Evolutionary conservation across 2,329 filamentous ascomycete species (phyloP), one percentile per base, ranked within the genome.

Genomic region (Ampelomyces quisqualis): DNA sequence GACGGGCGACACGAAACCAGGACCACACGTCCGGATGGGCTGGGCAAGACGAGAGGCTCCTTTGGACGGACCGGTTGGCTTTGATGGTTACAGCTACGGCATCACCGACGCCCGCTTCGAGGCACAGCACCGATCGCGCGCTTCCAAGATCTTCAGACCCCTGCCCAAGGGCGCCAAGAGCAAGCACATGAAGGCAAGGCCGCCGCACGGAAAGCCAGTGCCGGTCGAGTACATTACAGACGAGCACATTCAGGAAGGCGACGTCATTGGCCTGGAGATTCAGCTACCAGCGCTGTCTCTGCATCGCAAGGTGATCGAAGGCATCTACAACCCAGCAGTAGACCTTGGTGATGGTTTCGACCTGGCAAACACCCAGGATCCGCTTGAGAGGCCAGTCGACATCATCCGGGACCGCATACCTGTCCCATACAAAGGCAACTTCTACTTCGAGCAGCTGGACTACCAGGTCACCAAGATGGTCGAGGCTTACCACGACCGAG

Each of bases 371-470:
- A 37, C 55, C 14, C 49, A 47, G 29, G 68, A 70, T 10, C 62
- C 65, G 2, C 55, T 60, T 21, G 75, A 78, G 1, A 76, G 78
- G n/a, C 79, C 79, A 0, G 72, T 81, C 11, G 93, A 97, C 66
- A 86, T 97, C 48, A 88, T 98, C 45, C 88, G 94, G 48, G 94
- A 98, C 68, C 87, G 93, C 34, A 89, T 96, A 30, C 90, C 93
- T 1, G 95, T 97, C 53, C 84, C 90, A 7, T 94, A 95, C 74
- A 96, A 95, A 69, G 83, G 86, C 28, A 89, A 94, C 65, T 86
- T 90, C 38, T 95, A 94, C 72, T 96, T 95, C 68, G 91, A 97
- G 70, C 86, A 88, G 63, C 86, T 90, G 51, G 90, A 95, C 63
- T 94, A 94, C 66, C 87, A 91, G 55, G 77, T 88, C 0, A 86